Base-by-base conservation (phyloP, 2,329 filamentous ascomycete species). In the Phaeoacremonium minimum region DNA sequence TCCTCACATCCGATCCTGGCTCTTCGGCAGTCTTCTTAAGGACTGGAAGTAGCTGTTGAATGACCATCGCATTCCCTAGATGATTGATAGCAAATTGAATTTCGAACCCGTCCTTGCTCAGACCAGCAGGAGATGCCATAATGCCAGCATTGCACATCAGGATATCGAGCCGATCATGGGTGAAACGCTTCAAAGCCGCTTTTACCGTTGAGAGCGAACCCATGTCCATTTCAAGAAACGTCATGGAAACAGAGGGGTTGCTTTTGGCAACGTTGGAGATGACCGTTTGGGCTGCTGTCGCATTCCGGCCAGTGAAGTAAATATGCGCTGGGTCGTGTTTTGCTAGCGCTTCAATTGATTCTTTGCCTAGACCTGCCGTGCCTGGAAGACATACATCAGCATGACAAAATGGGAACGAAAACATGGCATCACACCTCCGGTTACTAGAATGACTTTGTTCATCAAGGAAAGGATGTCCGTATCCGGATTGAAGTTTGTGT, bases 101-200 rank as follows among this genome's bases (percentile, higher is more conserved):
- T 9, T 36, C 26, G 16, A 18, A 36, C 16, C 33, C 33, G 12
- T 36, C 33, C 6, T 36, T 19, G 2, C 20, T 36, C 4, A 30
- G n/a, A 3, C 33, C 33, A 13, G 26, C 15, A 15, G 33, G 13
- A 9, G 26, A 28, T 28, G 29, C 29, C 33, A 36, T 66, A 20
- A 69, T 58, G 3, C 69, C 69, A 2, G 66, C 68, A 42, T 71
- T 72, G 36, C 60, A 57, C 34, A 71, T 57, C 5, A 72, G 51
- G 33, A 70, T 61, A 49, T 73, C 67, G 5, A 73, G 53, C 4
- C 56, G 51, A 15, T 40, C 33, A 7, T 41, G 39, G 7, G 19
- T 30, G 17, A 30, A 30, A 16, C 11, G 7, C 7, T 22, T 15
- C 6, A 34, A 14, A 15, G 26, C 15, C 13, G 18, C 16, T 12